phyloP scores from a whole-genome alignment of 371 early-diverging fungal genomes.

The Mucor plumbeus region DNA sequence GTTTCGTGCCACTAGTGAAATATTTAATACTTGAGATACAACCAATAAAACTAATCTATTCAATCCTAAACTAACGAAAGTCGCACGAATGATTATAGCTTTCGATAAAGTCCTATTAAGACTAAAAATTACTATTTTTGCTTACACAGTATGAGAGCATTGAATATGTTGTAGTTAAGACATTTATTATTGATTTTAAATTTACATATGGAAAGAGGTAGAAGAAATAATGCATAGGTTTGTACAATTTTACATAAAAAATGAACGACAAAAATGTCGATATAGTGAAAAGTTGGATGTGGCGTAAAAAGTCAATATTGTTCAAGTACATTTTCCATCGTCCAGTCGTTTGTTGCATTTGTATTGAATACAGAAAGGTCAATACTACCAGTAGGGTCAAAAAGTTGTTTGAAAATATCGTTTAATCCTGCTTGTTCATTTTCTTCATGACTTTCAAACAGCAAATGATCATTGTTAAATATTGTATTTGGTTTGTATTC shows the following conservation, averaged over 20 bases:
- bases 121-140: not conserved
- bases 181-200: not conserved
- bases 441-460: not conserved
- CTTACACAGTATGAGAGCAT: not conserved
- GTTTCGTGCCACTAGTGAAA: conserved; percentile 1
- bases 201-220: not conserved
- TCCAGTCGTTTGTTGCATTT: not conserved
- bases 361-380: not conserved
- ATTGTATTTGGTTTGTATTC: not conserved
- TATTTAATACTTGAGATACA: not conserved
- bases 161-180: no score
- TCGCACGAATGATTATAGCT: not conserved
- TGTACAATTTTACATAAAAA: not conserved
- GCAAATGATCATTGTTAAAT: not conserved
- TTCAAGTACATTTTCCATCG: no score
- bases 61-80: conserved; percentile 2
- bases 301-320: no score
- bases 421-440: not conserved
- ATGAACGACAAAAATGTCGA: no score
- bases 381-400: not conserved
- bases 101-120: not conserved
- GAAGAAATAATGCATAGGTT: not conserved
- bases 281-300: no score
- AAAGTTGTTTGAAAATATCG: conserved; percentile 5
- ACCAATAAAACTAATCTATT: not conserved